A percentile compares a stretch with the other conserved stretches of the same genome.
phyloP scores from a whole-genome alignment of 257 asterid genomes.

The Solanum pinnatisectum region DNA sequence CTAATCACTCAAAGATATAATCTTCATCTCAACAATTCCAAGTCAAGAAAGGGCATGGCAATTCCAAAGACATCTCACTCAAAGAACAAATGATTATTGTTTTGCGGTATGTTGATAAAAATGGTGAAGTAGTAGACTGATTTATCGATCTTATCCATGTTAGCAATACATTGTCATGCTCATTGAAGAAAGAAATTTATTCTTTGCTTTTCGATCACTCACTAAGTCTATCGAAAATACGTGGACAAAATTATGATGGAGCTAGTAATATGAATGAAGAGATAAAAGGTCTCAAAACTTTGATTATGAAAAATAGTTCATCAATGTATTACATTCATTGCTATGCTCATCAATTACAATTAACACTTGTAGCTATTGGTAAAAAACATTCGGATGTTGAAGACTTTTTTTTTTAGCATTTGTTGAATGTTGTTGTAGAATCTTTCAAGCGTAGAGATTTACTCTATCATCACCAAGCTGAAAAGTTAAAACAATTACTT shows the following conservation, averaged over 20 bases:
- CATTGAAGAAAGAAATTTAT: neutral
- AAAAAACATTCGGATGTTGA: neutral
- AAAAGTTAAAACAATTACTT: neutral
- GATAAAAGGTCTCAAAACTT: neutral
- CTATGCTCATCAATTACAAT: neutral
- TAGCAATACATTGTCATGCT: neutral
- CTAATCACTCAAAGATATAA: neutral
- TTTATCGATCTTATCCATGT: neutral
- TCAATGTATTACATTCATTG: neutral
- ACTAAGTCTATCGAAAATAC: neutral
- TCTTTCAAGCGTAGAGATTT: neutral
- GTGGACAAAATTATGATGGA: neutral
- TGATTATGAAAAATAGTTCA: neutral
- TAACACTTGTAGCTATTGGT: neutral
- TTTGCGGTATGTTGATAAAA: neutral
- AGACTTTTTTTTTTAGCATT: neutral
- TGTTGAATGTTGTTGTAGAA: neutral
- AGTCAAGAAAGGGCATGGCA: neutral
- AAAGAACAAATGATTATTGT: neutral
- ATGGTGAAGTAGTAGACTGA: neutral
- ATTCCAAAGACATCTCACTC: neutral
- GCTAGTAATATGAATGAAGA: neutral
- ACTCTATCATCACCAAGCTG: neutral
- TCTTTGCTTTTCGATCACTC: neutral
- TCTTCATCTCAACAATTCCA: neutral